Evolutionary conservation across 2,329 filamentous ascomycete genomes (phyloP), one percentile per base, ranked within the genome.

Genomic region (Knufia petricola): DNA sequence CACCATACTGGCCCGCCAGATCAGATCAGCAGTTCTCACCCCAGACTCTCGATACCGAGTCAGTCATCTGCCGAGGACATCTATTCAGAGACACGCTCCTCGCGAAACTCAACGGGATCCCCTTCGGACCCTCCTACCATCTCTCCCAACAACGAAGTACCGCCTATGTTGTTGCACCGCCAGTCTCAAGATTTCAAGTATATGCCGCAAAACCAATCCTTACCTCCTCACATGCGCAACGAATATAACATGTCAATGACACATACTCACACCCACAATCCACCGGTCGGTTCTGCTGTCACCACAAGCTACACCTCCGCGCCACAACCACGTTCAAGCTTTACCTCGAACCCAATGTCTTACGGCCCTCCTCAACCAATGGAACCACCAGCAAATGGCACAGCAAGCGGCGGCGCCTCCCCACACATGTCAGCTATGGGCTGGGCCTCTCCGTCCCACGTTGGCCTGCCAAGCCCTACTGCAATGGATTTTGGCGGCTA

Each of bases 1-100:
- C 87, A 94, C 60, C 92, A 96, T 66, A 94, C 85, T 17, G 92
- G 90, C 36, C 95, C 89, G 0, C 85, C 95, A n/a, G 89, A 95
- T 64, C 90, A 96, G 65, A 87, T 89, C 6, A 88, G 87, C 1
- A 85, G 82, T 2, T 86, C 88, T 2, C 17, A 44, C 32, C 24
- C 26, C 12, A 44, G 32, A n/a, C 21, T 44, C 6, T 19, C 41
- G 0, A 24, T 37, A 36, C 95, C 88, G 0, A 85, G 95, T 45
- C 73, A 95, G 56, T 86, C 53, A 60, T 49, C 59, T 58, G 42
- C 66, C 64, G 42, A 64, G 62, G 41, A 68, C 68, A 41, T 63
- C 47, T 71, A 68, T 50, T 70, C 70, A 4, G 70, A 71, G 19
- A 63, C 43, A 3, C 43, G 66, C 28, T 65, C 59, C 6, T 73